Conservation (phyloP, 2,329 filamentous ascomycete genomes). For the Colletotrichum scovillei region DNA sequence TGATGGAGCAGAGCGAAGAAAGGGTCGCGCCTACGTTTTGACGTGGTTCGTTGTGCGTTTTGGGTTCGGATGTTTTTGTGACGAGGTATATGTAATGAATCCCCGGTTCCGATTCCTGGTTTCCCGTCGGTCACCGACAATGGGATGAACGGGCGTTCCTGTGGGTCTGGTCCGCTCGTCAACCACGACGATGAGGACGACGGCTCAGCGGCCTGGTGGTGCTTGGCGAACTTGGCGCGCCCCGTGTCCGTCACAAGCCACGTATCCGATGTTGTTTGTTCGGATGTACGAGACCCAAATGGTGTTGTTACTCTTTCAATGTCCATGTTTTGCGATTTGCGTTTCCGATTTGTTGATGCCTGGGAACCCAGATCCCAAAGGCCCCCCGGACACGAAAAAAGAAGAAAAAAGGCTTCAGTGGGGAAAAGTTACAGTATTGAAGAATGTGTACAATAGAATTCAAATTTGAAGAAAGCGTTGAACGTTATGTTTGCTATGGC, state of each 20-base stretch:
- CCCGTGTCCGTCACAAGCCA: neutral
- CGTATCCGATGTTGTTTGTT: neutral
- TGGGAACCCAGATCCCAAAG: neutral
- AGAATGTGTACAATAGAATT: neutral
- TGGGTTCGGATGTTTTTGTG: neutral
- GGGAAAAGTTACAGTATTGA: neutral
- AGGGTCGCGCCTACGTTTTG: constrained; percentile 30
- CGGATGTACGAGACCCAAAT: neutral
- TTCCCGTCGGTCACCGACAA: constrained; percentile 18
- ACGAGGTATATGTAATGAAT: neutral
- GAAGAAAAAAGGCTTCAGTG: neutral
- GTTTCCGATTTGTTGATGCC: neutral
- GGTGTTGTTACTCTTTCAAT: neutral
- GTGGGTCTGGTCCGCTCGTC: neutral
- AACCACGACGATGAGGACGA: neutral
- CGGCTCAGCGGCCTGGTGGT: neutral
- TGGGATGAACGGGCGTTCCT: constrained; percentile 9
- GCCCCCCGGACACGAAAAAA: neutral
- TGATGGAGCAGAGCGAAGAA: constrained; percentile 34
- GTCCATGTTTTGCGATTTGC: neutral
- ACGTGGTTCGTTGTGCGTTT: neutral
- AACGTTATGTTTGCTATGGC: neutral
- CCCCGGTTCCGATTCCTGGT: neutral
- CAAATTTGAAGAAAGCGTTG: neutral
- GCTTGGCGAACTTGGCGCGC: neutral